These are phyloP conservation scores for Tricholoma sp. DNA, from an alignment of 768 basidiomycete genomes.

Conservation along the genomic window DNA sequence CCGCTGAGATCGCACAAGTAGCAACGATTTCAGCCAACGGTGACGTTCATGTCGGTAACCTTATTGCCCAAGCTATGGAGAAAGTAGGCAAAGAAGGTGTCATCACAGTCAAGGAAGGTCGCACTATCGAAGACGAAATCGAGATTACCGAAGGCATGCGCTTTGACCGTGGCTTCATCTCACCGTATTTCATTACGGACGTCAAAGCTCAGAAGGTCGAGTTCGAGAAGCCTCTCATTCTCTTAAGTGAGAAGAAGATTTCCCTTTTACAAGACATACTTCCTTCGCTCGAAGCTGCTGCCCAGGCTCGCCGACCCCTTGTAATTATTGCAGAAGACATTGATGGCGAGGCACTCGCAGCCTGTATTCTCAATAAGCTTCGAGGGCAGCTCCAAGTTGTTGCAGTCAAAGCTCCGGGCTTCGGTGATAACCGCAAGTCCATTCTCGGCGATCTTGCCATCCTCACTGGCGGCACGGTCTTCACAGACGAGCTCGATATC, in stretches of 20 bases:
- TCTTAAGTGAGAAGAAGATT: slow-evolving; percentile 98
- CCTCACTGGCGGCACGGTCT: slow-evolving; percentile 96
- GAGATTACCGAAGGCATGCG: slow-evolving; percentile 99
- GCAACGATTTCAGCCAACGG: slow-evolving; percentile 88
- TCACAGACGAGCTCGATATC: slow-evolving; percentile 94
- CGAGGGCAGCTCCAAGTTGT: slow-evolving; percentile 93
- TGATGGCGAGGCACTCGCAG: slow-evolving; percentile 96
- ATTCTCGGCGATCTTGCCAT: slow-evolving; percentile 97
- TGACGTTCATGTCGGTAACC: slow-evolving; percentile 85
- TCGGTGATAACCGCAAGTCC: slow-evolving; percentile 98
- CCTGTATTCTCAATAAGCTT: slow-evolving; percentile 98
- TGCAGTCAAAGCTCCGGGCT: slow-evolving; percentile 96
- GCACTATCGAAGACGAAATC: slow-evolving; percentile 97
- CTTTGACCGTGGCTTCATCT: slow-evolving; percentile 98
- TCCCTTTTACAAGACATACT: slow-evolving; percentile 92
- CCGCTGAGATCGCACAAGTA: slow-evolving; percentile 96
- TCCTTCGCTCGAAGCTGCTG: slow-evolving; percentile 80
- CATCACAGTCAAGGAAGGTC: slow-evolving; percentile 99
- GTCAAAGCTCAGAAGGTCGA: slow-evolving; percentile 95
- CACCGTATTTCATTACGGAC: slow-evolving; percentile 97
- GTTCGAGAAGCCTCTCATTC: slow-evolving; percentile 92
- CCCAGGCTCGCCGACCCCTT: slow-evolving; percentile 79
- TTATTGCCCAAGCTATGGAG: slow-evolving; percentile 99
- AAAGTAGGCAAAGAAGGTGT: slow-evolving; percentile 99
- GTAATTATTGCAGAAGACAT: slow-evolving; percentile 97